Evolutionary conservation across 2,329 filamentous ascomycete species (phyloP).

Genomic region (Nigrograna mackinnonii): DNA sequence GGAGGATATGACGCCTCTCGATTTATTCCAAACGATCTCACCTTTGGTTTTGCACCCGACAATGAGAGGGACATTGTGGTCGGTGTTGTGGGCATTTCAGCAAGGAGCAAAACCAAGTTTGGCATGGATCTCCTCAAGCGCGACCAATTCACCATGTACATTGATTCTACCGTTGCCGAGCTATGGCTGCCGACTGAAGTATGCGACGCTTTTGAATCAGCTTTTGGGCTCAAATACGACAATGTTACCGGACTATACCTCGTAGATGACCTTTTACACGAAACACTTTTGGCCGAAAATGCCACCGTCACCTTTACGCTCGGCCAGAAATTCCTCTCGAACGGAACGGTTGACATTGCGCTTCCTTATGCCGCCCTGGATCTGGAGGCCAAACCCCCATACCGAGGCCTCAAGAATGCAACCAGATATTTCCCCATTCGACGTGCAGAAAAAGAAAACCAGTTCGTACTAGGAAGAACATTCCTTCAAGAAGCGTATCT

Average conservation of each 20-base stretch:
- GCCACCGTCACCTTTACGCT: constrained; percentile 50
- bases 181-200: constrained; percentile 54
- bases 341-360: constrained; percentile 46
- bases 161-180: constrained; percentile 54
- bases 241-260: constrained; percentile 66
- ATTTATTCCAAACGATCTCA: constrained; percentile 62
- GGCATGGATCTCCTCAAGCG: constrained; percentile 40
- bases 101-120: constrained; percentile 28
- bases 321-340: constrained; percentile 36
- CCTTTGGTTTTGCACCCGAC: constrained; percentile 61
- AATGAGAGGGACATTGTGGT: constrained; percentile 64
- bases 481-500: constrained; percentile 71
- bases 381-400: constrained; percentile 47
- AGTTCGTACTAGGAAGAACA: constrained; percentile 66
- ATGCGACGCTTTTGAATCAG: constrained; percentile 66
- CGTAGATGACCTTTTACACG: constrained; percentile 61
- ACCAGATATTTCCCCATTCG: constrained; percentile 70
- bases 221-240: constrained; percentile 69
- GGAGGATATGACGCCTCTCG: constrained; percentile 71
- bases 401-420: constrained; percentile 62
- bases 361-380: constrained; percentile 57
- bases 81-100: constrained; percentile 51
- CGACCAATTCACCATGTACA: constrained; percentile 45
- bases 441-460: constrained; percentile 55
- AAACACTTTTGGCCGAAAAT: constrained; percentile 49